Evolutionary conservation across 2,329 filamentous ascomycete genomes (phyloP), one percentile per base, ranked within the genome.

Genomic region (Ploettnerulaceae sp.): DNA sequence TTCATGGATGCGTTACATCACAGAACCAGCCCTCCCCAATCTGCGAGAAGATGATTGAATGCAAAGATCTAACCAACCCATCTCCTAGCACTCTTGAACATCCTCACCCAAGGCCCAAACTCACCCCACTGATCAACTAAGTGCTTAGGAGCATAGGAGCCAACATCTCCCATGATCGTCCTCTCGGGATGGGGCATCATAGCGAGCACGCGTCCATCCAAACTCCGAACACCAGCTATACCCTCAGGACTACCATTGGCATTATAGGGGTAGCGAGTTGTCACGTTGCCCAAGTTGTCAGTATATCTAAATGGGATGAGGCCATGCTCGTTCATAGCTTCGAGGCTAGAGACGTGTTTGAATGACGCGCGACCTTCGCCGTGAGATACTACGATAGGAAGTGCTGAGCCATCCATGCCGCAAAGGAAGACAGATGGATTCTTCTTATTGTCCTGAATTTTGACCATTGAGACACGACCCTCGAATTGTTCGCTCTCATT

Each of bases 401-500:
- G 74, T 2, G 79, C 77, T 4, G 85, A 87, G 45, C 86, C 86
- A 57, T 79, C 69, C 90, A 97, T 95, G 61, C 86, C 88, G 66
- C 91, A 77, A 54, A 96, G 75, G 76, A 97, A 97, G 48, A 96
- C 85, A n/a, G 81, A 85, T 3, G 82, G 79, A 17, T 60, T 62
- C 9, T 70, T 69, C 53, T 71, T 69, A 28, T 81, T 73, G 50
- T 89, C 83, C 6, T 79, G 71, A 52, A 95, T 77, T 64, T 84
- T 80, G 42, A 89, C 88, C 89, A 95, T 95, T 67, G 78, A 83
- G 54, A 87, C 84, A 51, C 90, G 83, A 4, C 79, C 90, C 71
- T 96, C 90, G 67, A 95, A 96, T 69, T 95, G 90, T 65, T 91
- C 83, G 62, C 82, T 88, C 40, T 76, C 70, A 67, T 97, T 97